Evolutionary conservation across 2,329 filamentous ascomycete species (phyloP).

Genomic region (Coniochaeta prunicola): DNA sequence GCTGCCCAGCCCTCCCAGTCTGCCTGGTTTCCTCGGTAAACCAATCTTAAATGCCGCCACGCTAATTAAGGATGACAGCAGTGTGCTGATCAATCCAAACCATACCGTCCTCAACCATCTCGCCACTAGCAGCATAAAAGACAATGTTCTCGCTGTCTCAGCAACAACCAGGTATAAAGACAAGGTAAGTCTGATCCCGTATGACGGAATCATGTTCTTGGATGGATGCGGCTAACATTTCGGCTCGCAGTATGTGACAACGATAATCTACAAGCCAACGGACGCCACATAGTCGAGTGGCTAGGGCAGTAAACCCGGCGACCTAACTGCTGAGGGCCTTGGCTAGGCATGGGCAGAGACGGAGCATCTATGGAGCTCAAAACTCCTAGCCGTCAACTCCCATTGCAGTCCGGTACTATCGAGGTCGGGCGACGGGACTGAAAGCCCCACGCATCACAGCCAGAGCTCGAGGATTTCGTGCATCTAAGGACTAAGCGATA

Average conservation of each 20-base stretch:
- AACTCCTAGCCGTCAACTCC: neutral
- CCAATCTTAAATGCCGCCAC: constrained; percentile 89
- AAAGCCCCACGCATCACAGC: neutral
- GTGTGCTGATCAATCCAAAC: constrained; percentile 93
- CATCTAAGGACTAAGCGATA: neutral
- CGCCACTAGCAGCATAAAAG: constrained; percentile 96
- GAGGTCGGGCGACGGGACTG: neutral
- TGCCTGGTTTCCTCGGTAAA: constrained; percentile 88
- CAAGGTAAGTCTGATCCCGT: constrained; percentile 52
- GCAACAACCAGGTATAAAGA: constrained; percentile 96
- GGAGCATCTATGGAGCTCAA: neutral
- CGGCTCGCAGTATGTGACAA: constrained; percentile 75
- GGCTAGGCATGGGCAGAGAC: neutral
- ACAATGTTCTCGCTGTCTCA: constrained; percentile 88
- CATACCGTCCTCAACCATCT: constrained; percentile 95
- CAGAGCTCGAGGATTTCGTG: neutral
- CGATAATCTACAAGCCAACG: constrained; percentile 94
- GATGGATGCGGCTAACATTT: constrained; percentile 9
- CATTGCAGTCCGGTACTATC: neutral
- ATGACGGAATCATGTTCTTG: neutral
- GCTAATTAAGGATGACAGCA: constrained; percentile 95
- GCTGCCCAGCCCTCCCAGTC: constrained; percentile 72
- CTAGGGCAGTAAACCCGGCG: neutral
- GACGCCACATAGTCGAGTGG: neutral
- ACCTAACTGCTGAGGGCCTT: neutral